Evolutionary conservation across 2,329 filamentous ascomycete species (phyloP).

Genomic region (Ophiosphaerella herpotricha): DNA sequence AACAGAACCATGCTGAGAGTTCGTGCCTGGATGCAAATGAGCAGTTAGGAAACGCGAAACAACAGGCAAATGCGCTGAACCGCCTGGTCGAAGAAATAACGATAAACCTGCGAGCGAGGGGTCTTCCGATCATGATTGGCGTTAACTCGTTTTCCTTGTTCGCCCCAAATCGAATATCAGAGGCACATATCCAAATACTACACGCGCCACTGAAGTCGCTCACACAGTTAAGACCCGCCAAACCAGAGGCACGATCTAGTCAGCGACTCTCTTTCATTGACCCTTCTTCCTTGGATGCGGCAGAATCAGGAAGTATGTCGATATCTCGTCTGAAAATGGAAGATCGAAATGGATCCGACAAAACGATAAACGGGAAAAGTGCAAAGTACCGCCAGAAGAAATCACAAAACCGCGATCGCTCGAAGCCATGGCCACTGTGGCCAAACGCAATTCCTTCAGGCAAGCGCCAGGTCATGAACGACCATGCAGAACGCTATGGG

Average conservation of each 20-base stretch:
- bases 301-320: constrained; percentile 9
- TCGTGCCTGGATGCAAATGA: constrained; percentile 10
- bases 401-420: constrained; percentile 17
- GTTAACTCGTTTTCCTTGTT: constrained; percentile 32
- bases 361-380: not conserved
- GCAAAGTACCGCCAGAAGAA: constrained; percentile 15
- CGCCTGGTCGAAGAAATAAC: constrained; percentile 26
- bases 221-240: not conserved
- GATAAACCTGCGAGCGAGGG: constrained; percentile 18
- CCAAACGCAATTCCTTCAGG: constrained; percentile 29
- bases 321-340: constrained; percentile 7
- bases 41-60: constrained; percentile 12
- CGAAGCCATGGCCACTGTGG: constrained; percentile 27
- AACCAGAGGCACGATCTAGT: not conserved
- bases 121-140: constrained; percentile 27
- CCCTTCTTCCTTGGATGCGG: constrained; percentile 9
- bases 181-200: constrained; percentile 26
- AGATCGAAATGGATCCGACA: constrained; percentile 8
- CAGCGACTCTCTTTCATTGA: constrained; percentile 22
- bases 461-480: constrained; percentile 23
- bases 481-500: constrained; percentile 26
- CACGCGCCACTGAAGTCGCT: constrained; percentile 3
- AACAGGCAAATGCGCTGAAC: constrained; percentile 19
- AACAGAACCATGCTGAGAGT: not conserved
- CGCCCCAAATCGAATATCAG: constrained; percentile 24